Conservation (phyloP, 495 filamentous ascomycete genomes). For the Neurospora intermedia region DNA sequence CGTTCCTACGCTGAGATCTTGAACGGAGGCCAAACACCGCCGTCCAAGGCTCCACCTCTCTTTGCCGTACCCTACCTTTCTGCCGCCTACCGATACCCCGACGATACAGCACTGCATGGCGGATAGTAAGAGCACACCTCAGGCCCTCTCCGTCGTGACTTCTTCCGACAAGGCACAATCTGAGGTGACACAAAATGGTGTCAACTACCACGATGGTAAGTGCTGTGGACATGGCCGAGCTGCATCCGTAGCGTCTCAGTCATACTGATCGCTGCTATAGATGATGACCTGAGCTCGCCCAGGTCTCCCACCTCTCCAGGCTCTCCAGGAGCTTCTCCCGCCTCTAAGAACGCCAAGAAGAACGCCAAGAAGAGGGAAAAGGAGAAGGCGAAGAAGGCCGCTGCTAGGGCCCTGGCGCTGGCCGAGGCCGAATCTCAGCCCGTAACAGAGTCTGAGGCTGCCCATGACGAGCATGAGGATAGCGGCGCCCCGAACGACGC, state of each 20-base stretch:
- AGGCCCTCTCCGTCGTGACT: constrained; percentile 27
- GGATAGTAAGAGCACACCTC: constrained; percentile 31
- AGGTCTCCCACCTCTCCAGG: background rate
- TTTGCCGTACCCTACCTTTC: constrained; percentile 8
- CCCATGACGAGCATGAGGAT: constrained; percentile 5
- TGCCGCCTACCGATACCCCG: constrained; percentile 19
- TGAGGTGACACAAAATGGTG: constrained; percentile 19
- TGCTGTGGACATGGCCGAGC: background rate
- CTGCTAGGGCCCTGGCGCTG: constrained; percentile 2
- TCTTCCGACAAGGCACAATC: constrained; percentile 26
- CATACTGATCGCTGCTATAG: background rate
- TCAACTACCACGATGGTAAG: background rate
- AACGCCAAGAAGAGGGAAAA: constrained; percentile 19
- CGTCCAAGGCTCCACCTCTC: constrained; percentile 18
- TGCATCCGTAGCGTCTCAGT: background rate
- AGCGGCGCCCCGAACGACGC: background rate
- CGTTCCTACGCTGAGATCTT: background rate
- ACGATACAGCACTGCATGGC: constrained; percentile 25
- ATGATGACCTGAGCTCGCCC: constrained; percentile 2
- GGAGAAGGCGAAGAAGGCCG: constrained; percentile 13
- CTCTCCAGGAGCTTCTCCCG: background rate
- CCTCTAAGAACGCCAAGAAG: constrained; percentile 6
- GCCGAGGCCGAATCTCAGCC: constrained; percentile 3
- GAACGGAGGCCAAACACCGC: constrained; percentile 11
- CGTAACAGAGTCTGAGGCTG: constrained; percentile 4